Conservation (phyloP, 2,329 filamentous ascomycete species). For the Fusarium udum region DNA sequence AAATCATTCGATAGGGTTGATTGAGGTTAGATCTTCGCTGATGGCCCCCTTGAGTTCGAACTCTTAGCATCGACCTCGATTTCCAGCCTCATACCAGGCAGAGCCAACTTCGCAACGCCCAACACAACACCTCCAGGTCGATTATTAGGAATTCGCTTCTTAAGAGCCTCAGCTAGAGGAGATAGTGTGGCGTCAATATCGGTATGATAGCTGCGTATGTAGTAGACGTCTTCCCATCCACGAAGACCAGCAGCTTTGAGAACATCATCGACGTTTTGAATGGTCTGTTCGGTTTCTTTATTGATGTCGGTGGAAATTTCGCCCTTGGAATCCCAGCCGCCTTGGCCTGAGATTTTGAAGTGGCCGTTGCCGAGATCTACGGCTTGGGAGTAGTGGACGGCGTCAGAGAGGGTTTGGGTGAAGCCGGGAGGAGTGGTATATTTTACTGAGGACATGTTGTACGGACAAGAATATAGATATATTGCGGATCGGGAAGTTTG, state of each 20-base stretch:
- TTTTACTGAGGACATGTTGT: constrained; percentile 9
- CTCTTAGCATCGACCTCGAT: constrained; percentile 37
- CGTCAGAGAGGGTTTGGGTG: constrained; percentile 1
- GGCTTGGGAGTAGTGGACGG: constrained; percentile 39
- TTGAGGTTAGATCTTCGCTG: not conserved
- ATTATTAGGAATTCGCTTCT: constrained; percentile 23
- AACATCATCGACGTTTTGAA: constrained; percentile 40
- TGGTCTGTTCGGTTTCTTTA: constrained; percentile 25
- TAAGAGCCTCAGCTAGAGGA: constrained; percentile 8
- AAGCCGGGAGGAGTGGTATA: constrained; percentile 14
- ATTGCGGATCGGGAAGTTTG: not conserved
- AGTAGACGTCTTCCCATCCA: constrained; percentile 44
- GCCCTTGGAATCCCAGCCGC: constrained; percentile 32
- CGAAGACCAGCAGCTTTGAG: constrained; percentile 37
- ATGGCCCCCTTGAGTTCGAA: not conserved
- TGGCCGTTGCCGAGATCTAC: constrained; percentile 36
- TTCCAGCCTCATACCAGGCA: constrained; percentile 35
- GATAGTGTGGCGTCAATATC: constrained; percentile 31
- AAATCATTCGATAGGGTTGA: not conserved
- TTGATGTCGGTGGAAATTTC: constrained; percentile 22
- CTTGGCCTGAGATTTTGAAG: constrained; percentile 41
- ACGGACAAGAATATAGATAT: not conserved
- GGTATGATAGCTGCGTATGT: constrained; percentile 38
- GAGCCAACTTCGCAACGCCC: constrained; percentile 24
- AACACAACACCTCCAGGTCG: constrained; percentile 13